Percentiles rank a stretch among this genome's conserved stretches.
Evolutionary conservation across 768 basidiomycete species (phyloP).

Genomic region (Serendipita indica): DNA sequence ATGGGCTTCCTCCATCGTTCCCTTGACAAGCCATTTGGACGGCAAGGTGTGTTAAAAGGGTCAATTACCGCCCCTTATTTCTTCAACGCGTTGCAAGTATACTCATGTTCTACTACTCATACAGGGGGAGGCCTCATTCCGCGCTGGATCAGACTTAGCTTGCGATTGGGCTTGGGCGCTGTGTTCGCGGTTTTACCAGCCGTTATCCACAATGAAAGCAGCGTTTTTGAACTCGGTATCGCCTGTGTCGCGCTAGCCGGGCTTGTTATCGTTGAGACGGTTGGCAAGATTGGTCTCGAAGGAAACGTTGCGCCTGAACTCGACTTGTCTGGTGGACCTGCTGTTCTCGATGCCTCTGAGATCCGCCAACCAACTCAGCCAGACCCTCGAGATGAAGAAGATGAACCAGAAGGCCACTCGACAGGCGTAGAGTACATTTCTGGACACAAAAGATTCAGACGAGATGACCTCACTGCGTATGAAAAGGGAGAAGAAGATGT

Average conservation of each 20-base stretch:
- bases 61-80: background rate
- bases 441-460: background rate
- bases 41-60: background rate
- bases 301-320: background rate
- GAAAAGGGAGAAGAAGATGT: constrained; percentile 10
- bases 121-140: background rate
- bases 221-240: background rate
- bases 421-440: background rate
- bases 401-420: background rate
- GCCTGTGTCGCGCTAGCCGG: background rate
- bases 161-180: background rate
- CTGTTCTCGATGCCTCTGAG: background rate
- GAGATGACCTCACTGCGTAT: constrained; percentile 2
- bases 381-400: background rate
- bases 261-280: background rate
- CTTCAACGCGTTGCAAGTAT: background rate
- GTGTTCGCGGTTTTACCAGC: background rate
- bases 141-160: background rate
- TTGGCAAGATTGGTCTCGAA: background rate
- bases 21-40: constrained; percentile 10
- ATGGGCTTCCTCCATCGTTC: constrained; percentile 11
- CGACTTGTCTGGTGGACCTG: background rate
- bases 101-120: background rate
- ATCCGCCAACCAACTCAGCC: too few species aligned
- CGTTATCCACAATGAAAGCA: background rate